A percentile compares a stretch with the other conserved stretches of the same genome.
Conservation (phyloP, 169 alveolate species). For the Ichthyophthirius multifiliis region DNA sequence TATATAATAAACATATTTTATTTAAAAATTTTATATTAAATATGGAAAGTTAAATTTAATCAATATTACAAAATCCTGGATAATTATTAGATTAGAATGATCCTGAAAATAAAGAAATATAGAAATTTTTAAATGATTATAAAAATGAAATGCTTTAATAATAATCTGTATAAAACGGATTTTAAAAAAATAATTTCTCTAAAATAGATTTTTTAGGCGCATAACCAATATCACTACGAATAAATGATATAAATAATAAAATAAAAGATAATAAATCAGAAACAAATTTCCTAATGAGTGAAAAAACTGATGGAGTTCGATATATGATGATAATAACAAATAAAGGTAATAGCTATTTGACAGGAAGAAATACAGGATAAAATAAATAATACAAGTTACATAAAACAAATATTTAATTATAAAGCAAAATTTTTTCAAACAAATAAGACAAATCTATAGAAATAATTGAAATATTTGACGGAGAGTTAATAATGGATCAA, state of each 20-base stretch:
- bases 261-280: not conserved
- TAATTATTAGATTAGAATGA: no score
- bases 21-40: no score
- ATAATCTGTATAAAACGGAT: not conserved
- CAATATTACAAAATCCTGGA: no score
- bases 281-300: slow-evolving; percentile 8
- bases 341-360: slow-evolving; percentile 4
- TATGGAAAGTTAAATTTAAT: no score
- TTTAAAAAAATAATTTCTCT: not conserved
- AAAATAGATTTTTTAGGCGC: slow-evolving; percentile 25
- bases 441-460: not conserved
- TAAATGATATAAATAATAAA: not conserved
- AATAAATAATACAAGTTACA: not conserved
- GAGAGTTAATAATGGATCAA: slow-evolving; percentile 10
- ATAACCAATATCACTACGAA: slow-evolving; percentile 27
- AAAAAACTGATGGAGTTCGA: slow-evolving; percentile 53
- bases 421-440: not conserved
- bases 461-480: not conserved
- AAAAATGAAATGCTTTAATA: not conserved
- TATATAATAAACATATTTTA: no score
- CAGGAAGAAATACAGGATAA: slow-evolving; percentile 16
- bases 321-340: slow-evolving; percentile 13
- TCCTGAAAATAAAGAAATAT: not conserved
- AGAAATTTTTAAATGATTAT: not conserved
- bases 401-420: not conserved